Base-by-base conservation (phyloP, 2,329 filamentous ascomycete species). In the Didymella segeticola region DNA sequence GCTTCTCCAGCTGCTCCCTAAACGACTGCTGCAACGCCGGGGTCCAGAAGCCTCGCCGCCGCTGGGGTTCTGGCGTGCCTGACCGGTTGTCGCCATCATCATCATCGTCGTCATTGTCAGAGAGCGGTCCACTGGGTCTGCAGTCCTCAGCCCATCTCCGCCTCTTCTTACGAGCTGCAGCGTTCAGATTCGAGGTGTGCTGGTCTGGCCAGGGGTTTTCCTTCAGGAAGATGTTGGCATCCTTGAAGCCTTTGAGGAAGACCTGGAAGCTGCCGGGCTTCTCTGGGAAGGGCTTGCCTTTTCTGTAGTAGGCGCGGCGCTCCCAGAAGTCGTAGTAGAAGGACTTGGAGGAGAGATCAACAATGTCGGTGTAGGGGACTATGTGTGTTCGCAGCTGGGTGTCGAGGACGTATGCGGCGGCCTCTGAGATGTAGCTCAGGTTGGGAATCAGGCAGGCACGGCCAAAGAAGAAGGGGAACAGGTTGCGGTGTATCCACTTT, bases 251-350 rank as follows among this genome's bases (percentile, higher is more conserved):
- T 71, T 96, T 96, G 43, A 99, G 80, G 72, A 99, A 99, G 26
- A 98, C 91, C 71, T 99, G 95, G 70, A 99, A 98, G 74, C 93
- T 98, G 27, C 95, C 95, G 9, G 90, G 87, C 74, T 99, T 99
- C 34, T 91, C 83, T 0, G 95, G 95, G 2, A 98, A 82, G 1
- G 89, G 82, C 75, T 91, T 96, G 76, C 89, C 90, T 72, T 92
- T 95, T 69, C 91, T 86, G 71, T 95, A 92, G 70, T 89, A 95
- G 66, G 88, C 91, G 68, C 93, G 85, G 17, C 93, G 86, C 69
- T 96, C 93, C 93, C 93, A 99, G 74, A 95, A 98, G 54, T 96
- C 95, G 71, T 99, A 99, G 75, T 96, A 93, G 74, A 99, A 99
- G 1, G 93, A 96, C 74, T 96, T 98, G 15, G 95, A 98, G 5